These are phyloP conservation scores for Macadamia integrifolia DNA, from an alignment of 164 flowering plant genomes.

Conservation along the genomic window DNA sequence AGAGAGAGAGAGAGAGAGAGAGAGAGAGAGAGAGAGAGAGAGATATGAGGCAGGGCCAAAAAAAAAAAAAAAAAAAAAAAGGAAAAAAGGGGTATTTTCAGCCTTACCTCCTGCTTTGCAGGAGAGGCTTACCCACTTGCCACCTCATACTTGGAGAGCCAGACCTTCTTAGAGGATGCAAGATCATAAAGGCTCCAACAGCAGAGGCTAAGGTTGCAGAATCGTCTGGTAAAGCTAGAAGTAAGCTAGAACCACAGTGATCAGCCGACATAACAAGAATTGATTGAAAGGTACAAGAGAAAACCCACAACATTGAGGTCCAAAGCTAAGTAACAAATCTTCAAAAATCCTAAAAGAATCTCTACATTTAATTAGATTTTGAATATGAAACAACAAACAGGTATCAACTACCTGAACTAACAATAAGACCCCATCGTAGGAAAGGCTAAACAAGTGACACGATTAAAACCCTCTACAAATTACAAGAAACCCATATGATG, in stretches of 20 bases:
- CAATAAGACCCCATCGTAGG: background rate
- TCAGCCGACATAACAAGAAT: constrained; percentile 10
- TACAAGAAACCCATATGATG: background rate
- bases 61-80: no score
- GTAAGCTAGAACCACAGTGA: constrained; percentile 42
- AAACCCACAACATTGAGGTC: background rate
- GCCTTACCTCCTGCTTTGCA: no score
- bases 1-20: no score
- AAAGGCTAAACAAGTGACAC: background rate
- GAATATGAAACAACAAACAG: background rate
- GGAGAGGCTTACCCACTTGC: constrained; percentile 11
- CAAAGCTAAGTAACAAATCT: background rate
- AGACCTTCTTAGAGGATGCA: constrained; percentile 60
- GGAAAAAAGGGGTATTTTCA: no score
- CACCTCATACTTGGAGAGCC: constrained; percentile 68
- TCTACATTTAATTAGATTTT: background rate
- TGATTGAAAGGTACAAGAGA: background rate
- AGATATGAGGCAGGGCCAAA: no score
- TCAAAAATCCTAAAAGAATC: background rate
- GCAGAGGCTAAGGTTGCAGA: constrained; percentile 57
- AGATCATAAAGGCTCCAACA: constrained; percentile 48
- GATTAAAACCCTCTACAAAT: background rate
- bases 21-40: no score
- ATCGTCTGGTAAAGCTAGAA: constrained; percentile 72
- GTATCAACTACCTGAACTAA: background rate